Percentiles rank a stretch among this genome's conserved stretches.
Evolutionary conservation across 2,329 filamentous ascomycete species (phyloP).

Genomic region (Cladosporium sp.): DNA sequence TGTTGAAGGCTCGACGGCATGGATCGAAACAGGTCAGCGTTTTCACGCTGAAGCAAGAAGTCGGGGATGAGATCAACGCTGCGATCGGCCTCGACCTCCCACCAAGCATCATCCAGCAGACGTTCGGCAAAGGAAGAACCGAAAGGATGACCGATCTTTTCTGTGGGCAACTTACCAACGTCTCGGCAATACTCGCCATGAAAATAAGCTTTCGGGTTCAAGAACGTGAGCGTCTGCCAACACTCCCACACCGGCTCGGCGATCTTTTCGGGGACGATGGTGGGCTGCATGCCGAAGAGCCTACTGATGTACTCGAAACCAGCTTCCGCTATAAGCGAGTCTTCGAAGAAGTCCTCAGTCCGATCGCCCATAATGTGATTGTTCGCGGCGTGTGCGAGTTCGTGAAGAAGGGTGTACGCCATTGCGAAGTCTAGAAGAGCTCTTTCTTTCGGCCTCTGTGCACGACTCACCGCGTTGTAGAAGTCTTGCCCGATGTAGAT

Average conservation of each 20-base stretch:
- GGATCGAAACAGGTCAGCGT: background rate
- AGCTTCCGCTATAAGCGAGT: background rate
- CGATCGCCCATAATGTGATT: background rate
- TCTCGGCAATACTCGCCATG: background rate
- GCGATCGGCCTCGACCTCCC: background rate
- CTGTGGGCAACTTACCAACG: background rate
- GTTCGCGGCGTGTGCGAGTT: background rate
- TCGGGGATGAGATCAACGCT: background rate
- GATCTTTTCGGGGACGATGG: background rate
- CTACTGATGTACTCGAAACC: background rate
- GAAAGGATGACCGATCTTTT: background rate
- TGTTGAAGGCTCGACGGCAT: too few relatives aligned
- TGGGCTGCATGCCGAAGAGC: background rate
- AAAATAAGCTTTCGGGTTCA: background rate
- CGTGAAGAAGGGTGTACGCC: background rate
- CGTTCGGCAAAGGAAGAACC: background rate
- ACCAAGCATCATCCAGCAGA: background rate
- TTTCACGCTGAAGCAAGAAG: background rate
- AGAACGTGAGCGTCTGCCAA: background rate
- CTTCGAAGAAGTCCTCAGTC: conserved; percentile 6
- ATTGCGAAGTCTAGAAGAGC: background rate
- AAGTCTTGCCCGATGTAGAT: too few relatives aligned
- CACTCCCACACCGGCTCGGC: background rate
- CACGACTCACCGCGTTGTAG: too few relatives aligned
- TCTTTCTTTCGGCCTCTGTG: background rate